These are phyloP conservation scores for Hypoxylon crocopeplum DNA, from an alignment of 495 filamentous ascomycete genomes.

Conservation along the genomic window DNA sequence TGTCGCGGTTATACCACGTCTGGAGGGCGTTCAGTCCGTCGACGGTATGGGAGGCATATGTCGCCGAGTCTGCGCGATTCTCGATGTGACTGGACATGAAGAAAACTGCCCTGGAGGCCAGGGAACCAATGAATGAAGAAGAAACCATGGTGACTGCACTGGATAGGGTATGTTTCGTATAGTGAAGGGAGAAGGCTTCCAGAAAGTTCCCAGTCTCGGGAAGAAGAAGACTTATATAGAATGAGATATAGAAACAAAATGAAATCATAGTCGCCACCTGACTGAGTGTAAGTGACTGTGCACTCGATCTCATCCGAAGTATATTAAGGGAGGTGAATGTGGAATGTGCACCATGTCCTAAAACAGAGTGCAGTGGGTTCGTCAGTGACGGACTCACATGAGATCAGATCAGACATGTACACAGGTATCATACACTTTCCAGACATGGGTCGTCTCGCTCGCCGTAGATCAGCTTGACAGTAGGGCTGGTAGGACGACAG, in stretches of 20 bases:
- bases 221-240: conserved; percentile 7
- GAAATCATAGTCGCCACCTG: conserved; percentile 15
- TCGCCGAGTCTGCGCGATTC: conserved; percentile 17
- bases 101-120: conserved; percentile 48
- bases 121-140: conserved; percentile 41
- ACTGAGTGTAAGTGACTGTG: conserved; percentile 11
- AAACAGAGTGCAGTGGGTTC: conserved; percentile 14
- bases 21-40: conserved; percentile 61
- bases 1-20: conserved; percentile 65
- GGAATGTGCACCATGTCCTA: conserved; percentile 28
- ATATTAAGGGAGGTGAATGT: conserved; percentile 32
- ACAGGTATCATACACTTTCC: conserved; percentile 22
- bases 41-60: conserved; percentile 51
- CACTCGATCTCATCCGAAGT: conserved; percentile 24
- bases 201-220: conserved; percentile 23
- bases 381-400: conserved; percentile 29
- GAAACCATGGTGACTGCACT: conserved; percentile 39
- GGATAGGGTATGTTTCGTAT: conserved; percentile 19
- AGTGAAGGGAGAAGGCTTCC: conserved; percentile 24
- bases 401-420: conserved; percentile 21
- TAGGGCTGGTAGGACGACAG: conserved; percentile 32
- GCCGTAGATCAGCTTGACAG: conserved; percentile 22
- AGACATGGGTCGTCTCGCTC: conserved; percentile 37
- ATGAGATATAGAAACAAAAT: conserved; percentile 19
- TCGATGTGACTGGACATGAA: conserved; percentile 41